A percentile compares a stretch with the other conserved stretches of the same genome.
phyloP scores from a whole-genome alignment of 2,329 filamentous ascomycete genomes.

The Immersiporthe knoxdaviesiana region DNA sequence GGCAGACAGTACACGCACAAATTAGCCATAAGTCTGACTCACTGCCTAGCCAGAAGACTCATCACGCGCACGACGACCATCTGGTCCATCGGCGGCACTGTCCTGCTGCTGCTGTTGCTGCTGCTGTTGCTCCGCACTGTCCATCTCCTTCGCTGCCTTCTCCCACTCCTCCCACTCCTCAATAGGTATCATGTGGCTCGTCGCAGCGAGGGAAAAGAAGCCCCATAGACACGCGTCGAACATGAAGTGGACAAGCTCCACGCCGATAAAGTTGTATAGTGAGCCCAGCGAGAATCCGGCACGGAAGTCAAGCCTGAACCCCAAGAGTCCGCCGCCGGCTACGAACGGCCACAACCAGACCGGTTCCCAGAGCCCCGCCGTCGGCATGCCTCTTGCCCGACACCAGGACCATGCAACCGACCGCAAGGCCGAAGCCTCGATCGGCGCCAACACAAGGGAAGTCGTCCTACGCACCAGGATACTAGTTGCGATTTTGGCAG shows the following conservation, averaged over 20 bases:
- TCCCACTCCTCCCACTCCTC: slow-evolving; percentile 27
- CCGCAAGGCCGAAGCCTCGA: slow-evolving; percentile 52
- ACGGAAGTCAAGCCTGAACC: slow-evolving; percentile 34
- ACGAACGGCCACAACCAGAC: slow-evolving; percentile 18
- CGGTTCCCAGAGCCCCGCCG: slow-evolving; percentile 43
- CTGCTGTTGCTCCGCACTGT: slow-evolving; percentile 10
- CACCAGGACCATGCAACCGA: slow-evolving; percentile 49
- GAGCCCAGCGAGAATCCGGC: slow-evolving; percentile 45
- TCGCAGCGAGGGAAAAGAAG: slow-evolving; percentile 40
- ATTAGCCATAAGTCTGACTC: neutral
- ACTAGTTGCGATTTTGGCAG: slow-evolving; percentile 51
- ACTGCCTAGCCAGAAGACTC: neutral
- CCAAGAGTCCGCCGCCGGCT: slow-evolving; percentile 29
- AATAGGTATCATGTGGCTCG: slow-evolving; percentile 21
- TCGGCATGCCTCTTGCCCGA: slow-evolving; percentile 42
- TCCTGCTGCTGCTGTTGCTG: slow-evolving; percentile 9
- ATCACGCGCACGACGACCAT: neutral
- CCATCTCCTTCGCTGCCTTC: slow-evolving; percentile 4
- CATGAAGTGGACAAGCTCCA: slow-evolving; percentile 50
- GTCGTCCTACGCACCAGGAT: slow-evolving; percentile 49
- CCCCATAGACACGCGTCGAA: slow-evolving; percentile 52
- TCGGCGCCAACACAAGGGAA: slow-evolving; percentile 49
- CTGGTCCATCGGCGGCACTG: neutral
- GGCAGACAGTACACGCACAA: neutral
- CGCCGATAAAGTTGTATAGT: slow-evolving; percentile 49